phyloP scores from a whole-genome alignment of 1,284 basidiomycete species.

The Trichosporon sp. region DNA sequence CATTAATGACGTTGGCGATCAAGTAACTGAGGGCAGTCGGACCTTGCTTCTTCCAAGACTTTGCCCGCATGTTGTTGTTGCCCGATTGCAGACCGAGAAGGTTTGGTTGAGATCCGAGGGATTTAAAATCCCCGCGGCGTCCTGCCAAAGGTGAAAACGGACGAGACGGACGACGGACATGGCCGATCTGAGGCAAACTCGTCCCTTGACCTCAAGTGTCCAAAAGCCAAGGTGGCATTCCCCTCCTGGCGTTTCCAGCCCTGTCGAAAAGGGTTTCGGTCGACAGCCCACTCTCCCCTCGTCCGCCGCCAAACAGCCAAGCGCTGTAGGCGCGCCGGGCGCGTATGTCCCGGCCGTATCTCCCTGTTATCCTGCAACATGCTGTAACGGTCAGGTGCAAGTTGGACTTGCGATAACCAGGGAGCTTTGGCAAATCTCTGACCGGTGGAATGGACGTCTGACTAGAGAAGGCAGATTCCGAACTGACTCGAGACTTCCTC shows the following conservation, averaged over 20 bases:
- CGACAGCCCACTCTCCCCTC: not conserved
- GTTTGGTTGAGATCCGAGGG: not conserved
- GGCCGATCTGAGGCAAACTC: not conserved
- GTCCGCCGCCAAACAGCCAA: not conserved
- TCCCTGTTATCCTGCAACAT: not conserved
- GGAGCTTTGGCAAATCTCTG: not conserved
- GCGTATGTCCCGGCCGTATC: conserved; percentile 11
- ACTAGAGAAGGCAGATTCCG: not conserved
- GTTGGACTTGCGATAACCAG: not conserved
- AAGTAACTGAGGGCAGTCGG: not conserved
- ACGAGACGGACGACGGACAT: conserved; percentile 13
- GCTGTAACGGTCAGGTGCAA: not conserved
- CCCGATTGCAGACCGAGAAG: not conserved
- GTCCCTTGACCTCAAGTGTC: not conserved
- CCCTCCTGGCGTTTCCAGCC: not conserved
- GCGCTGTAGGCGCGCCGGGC: not conserved
- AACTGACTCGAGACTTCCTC: conserved; percentile 6
- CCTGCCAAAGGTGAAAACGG: not conserved
- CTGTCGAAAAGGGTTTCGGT: not conserved
- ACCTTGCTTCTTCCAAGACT: not conserved
- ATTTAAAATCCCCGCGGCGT: not conserved
- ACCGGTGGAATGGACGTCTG: not conserved
- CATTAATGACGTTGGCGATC: not conserved
- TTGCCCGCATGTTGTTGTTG: not conserved
- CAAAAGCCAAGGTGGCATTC: not conserved